phyloP scores from a whole-genome alignment of 768 basidiomycete species.

The Lactarius quietus region DNA sequence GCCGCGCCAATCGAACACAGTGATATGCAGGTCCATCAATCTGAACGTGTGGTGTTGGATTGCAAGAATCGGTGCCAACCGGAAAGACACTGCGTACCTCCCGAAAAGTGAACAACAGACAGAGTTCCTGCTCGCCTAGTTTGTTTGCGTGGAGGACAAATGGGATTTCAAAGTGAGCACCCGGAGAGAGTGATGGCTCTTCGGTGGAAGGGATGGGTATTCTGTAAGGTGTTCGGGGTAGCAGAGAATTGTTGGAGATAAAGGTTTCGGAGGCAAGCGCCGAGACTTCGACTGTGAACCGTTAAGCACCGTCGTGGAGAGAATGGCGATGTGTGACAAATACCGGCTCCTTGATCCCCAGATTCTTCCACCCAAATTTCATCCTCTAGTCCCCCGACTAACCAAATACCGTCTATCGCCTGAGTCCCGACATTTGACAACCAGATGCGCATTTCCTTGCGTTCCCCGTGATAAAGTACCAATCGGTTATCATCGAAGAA shows the following conservation, averaged over 20 bases:
- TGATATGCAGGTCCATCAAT: constrained; percentile 49
- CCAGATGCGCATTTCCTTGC: constrained; percentile 48
- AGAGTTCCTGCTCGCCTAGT: constrained; percentile 49
- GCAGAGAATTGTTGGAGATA: constrained; percentile 51
- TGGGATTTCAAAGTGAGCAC: constrained; percentile 48
- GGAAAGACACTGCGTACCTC: constrained; percentile 40
- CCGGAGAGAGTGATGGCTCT: constrained; percentile 40
- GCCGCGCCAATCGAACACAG: constrained; percentile 49
- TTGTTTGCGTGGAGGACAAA: constrained; percentile 52
- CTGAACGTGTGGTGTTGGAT: constrained; percentile 33
- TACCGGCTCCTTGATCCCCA: constrained; percentile 24
- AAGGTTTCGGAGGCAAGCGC: constrained; percentile 38
- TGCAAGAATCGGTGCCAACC: not conserved
- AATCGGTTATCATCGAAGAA: constrained; percentile 53
- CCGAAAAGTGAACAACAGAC: constrained; percentile 63
- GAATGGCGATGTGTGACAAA: constrained; percentile 15
- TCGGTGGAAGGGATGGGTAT: constrained; percentile 40
- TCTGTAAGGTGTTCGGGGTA: constrained; percentile 42
- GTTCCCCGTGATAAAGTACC: constrained; percentile 67
- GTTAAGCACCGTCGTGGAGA: not conserved
- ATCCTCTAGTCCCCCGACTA: constrained; percentile 57
- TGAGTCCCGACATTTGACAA: constrained; percentile 64
- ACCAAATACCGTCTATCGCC: constrained; percentile 66
- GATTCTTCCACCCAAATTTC: constrained; percentile 51
- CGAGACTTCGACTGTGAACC: constrained; percentile 3